Base-by-base conservation (phyloP, 2,329 filamentous ascomycete species). In the Lachnellula suecica region DNA sequence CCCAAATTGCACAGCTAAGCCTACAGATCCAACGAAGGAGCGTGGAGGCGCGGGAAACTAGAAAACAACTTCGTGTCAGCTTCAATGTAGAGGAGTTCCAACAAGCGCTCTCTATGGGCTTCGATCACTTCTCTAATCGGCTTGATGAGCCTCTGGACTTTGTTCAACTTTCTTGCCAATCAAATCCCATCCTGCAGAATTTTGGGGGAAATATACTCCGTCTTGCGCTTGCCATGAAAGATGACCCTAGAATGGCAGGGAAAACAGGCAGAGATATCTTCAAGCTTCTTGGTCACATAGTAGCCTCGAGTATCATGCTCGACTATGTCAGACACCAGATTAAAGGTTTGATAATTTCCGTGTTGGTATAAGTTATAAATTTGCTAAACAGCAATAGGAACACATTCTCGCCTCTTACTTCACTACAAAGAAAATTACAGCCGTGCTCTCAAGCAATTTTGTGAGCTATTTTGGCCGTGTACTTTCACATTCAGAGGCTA, bases 281-380 rank as follows among this genome's bases (percentile, higher is more conserved):
- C 19, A n/a, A 25, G 4, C 13, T 44, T 10, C 27, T 56, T 1
- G 22, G 49, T 20, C 37, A 44, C n/a, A 34, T 56, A 25, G 46
- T 56, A 7, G 53, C 49, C 10, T 56, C 53, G 5, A 52, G 53
- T 44, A 52, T 56, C 29, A 38, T 56, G 31, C 37, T 56, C n/a
- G 49, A 56, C 34, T 27, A 42, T 2, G 46, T 38, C 9, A 10
- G 53, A 25, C 41, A 49, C 5, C 31, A 44, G n/a, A 25, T 44
- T 9, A 34, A 22, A 47, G 53, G 53, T 47, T 15, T 29, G 43
- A 13, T 7, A 43, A 20, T n/a, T n/a, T n/a, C n/a, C n/a, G n/a
- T n/a, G n/a, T n/a, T n/a, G n/a, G n/a, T n/a, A n/a, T n/a, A n/a
- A n/a, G n/a, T n/a, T n/a, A n/a, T n/a, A n/a, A n/a, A n/a, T n/a